These are phyloP conservation scores for Coemansia sp. DNA, from an alignment of 192 early-diverging fungal species.

Conservation along the genomic window DNA sequence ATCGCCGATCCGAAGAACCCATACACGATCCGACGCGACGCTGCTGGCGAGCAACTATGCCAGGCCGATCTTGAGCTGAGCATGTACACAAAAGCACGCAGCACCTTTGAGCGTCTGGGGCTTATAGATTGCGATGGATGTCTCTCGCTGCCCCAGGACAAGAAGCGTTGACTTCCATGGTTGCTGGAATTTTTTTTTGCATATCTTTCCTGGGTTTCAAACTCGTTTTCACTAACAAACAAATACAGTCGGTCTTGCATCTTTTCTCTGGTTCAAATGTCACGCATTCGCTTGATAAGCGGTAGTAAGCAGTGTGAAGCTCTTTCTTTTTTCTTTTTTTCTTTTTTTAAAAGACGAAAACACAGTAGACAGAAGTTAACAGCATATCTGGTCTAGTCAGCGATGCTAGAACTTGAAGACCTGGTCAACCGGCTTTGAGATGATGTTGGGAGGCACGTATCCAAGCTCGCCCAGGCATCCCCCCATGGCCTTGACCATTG, in stretches of 20 bases:
- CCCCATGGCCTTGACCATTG: constrained; percentile 85
- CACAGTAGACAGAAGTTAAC: no score
- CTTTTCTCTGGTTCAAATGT: no score
- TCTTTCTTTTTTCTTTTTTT: no score
- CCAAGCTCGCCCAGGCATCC: constrained; percentile 70
- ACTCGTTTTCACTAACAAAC: no score
- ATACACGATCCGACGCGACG: constrained; percentile 16
- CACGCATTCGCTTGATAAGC: no score
- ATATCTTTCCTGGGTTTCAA: background rate
- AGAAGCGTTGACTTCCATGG: background rate
- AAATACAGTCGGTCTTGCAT: no score
- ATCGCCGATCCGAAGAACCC: background rate
- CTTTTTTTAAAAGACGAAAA: background rate
- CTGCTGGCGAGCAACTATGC: constrained; percentile 17
- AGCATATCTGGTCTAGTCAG: no score
- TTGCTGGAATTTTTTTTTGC: background rate
- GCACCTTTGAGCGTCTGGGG: constrained; percentile 21
- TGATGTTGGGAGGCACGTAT: constrained; percentile 70
- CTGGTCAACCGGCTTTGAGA: constrained; percentile 82
- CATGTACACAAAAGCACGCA: constrained; percentile 29
- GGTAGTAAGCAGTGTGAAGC: no score
- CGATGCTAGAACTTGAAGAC: constrained; percentile 83
- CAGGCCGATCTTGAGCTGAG: constrained; percentile 30
- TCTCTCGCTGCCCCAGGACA: constrained; percentile 17
- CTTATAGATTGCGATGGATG: constrained; percentile 26